Percentiles rank a stretch among this genome's conserved stretches.
phyloP scores from a whole-genome alignment of 805 yeast species.

The Kurtzmaniella fragi region DNA sequence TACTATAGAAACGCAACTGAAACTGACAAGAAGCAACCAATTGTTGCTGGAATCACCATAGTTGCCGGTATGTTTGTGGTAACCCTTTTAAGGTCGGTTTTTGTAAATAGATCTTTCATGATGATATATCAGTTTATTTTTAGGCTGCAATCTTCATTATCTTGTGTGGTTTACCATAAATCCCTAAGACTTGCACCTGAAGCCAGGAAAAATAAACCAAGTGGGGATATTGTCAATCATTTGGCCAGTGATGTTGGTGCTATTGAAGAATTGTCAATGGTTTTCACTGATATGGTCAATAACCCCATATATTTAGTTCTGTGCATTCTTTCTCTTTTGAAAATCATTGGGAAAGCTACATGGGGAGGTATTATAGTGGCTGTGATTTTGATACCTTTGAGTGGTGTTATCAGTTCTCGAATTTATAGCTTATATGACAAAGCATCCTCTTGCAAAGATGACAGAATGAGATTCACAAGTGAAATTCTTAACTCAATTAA shows the following conservation, averaged over 20 bases:
- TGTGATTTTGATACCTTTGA: slow-evolving; percentile 26
- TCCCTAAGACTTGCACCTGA: slow-evolving; percentile 27
- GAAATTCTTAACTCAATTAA: slow-evolving; percentile 35
- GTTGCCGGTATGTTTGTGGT: slow-evolving; percentile 21
- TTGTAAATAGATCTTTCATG: slow-evolving; percentile 17
- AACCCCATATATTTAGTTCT: slow-evolving; percentile 20
- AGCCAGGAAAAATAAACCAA: slow-evolving; percentile 23
- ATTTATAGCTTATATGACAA: slow-evolving; percentile 19
- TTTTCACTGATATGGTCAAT: slow-evolving; percentile 15
- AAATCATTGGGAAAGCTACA: slow-evolving; percentile 30
- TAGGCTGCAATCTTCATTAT: slow-evolving; percentile 15
- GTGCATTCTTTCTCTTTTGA: slow-evolving; percentile 27
- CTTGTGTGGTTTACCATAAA: slow-evolving; percentile 22
- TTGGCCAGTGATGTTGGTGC: slow-evolving; percentile 24
- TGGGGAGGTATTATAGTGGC: slow-evolving; percentile 32
- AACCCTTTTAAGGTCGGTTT: slow-evolving; percentile 16
- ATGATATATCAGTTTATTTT: slow-evolving; percentile 9
- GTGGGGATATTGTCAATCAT: slow-evolving; percentile 31
- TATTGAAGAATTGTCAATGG: slow-evolving; percentile 11
- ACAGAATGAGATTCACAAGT: slow-evolving; percentile 30
- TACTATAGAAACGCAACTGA: slow-evolving; percentile 15
- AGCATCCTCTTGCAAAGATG: slow-evolving; percentile 31
- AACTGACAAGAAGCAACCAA: slow-evolving; percentile 14
- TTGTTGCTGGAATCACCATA: slow-evolving; percentile 20
- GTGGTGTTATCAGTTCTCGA: slow-evolving; percentile 20